Evolutionary conservation across 1,139 yeast genomes (phyloP), one percentile per base, ranked within the genome.

Genomic region (Kazachstania sp.): DNA sequence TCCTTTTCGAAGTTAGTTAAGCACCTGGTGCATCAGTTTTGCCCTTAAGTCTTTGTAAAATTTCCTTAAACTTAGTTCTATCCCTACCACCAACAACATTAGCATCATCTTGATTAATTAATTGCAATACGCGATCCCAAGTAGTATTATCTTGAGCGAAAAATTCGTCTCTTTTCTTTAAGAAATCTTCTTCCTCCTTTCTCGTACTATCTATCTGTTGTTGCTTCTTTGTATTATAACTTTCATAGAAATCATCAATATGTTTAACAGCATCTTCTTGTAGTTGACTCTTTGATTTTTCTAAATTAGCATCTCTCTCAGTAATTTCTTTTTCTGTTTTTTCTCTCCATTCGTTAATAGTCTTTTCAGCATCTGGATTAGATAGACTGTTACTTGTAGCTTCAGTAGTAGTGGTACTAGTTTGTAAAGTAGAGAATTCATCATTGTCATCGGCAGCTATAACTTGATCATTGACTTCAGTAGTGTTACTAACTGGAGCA

Each of bases 181-280:
- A 67, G 61, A 83, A 90, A 50, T 76, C 78, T 55, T 82, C 86
- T 58, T 86, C 87, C 54, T 81, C 84, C 49, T 76, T 71, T 63
- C 72, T 72, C 8, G 86, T 83, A 51, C 78, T 76, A 53, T 78
- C 81, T 51, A 83, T 72, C 47, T 79, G 78, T 54, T 77, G 77
- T 48, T 87, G 95, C 69, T 82, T 86, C 71, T 92, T 92, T 62
- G 75, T 73, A 69, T 87, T 88, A 74, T 94, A 94, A 63, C 83
- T 84, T 58, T 88, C 96, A 68, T 94, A 94, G 69, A 92, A 92
- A 56, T 86, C 96, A 65, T 92, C 97, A 60, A 90, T 81, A 46
- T 92, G 82, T 63, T 81, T 79, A 60, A 81, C 79, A n/a, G 98
- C 98, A 54, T 83, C 82, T 44, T 78, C 75, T 48, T 83, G 75